Evolutionary conservation across 768 basidiomycete genomes (phyloP), one percentile per base, ranked within the genome.

Genomic region (Mrakia blollopis): DNA sequence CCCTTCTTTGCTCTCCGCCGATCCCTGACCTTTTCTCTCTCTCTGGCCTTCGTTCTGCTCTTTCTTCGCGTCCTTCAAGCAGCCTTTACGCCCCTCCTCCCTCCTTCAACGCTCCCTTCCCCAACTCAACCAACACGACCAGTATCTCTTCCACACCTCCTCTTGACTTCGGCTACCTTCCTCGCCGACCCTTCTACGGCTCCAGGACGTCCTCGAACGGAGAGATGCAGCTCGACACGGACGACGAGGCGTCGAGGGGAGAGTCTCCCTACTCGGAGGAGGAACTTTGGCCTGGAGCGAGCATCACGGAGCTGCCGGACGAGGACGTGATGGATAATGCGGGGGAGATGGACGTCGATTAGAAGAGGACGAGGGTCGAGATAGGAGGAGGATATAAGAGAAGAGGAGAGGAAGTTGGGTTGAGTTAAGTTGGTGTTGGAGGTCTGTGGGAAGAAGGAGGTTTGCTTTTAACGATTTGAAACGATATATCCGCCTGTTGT

Each of bases 381-480:
- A 18, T 7, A 4, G 65, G 37, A 23, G 25, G 10, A n/a, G 35
- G 5, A 11, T 4, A 21, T 1, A 39, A 1, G 39, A 57, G 65
- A 35, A 39, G 63, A 44, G 21, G 25, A 39, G 65, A 10, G 3
- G 32, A 32, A 21, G 23, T 35, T 7, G 32, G 18, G 62, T 10
- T 57, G n/a, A 32, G 61, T n/a, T 28, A 35, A 32, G 37, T n/a
- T n/a, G 65, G 13, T 18, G 35, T 39, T 25, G 16, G 18, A n/a
- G 47, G 32, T 39, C 4, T 68, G 25, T 3, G 18, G 65, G 21
- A 37, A 32, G 61, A 62, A 62, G n/a, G 61, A n/a, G 32, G 63
- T 65, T 65, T 9, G 13, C n/a, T 23, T 44, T 68, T 68, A 23
- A 68, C 65, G 65, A 68, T 68, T 68, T 68, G 65, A 68, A 68